phyloP scores from a whole-genome alignment of 2,329 filamentous ascomycete species.

The Mycogone perniciosa region DNA sequence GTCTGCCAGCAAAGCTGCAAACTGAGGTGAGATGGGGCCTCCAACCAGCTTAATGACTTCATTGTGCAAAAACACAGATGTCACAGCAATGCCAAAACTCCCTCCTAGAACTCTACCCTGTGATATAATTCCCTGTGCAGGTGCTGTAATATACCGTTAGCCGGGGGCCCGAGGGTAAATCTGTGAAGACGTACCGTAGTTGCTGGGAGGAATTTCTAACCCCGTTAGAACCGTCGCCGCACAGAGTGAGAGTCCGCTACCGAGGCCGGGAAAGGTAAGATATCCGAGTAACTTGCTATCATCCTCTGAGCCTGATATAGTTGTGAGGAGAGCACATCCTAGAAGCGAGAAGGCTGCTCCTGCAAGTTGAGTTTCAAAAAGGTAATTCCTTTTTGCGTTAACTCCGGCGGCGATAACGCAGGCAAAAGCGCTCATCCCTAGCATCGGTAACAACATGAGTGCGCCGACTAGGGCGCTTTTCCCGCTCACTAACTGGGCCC shows the following conservation, averaged over 20 bases:
- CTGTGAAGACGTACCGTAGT: constrained; percentile 35
- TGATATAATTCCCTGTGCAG: constrained; percentile 46
- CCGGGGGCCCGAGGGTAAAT: background rate
- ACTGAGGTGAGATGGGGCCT: constrained; percentile 20
- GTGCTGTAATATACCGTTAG: constrained; percentile 26
- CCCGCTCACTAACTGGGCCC: background rate
- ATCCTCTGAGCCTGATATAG: constrained; percentile 23
- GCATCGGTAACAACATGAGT: background rate
- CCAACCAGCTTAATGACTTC: constrained; percentile 23
- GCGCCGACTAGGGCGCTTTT: background rate
- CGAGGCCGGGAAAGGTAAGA: constrained; percentile 43
- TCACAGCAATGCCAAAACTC: constrained; percentile 48
- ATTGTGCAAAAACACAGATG: constrained; percentile 39
- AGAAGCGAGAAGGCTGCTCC: constrained; percentile 38
- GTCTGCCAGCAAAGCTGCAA: constrained; percentile 22
- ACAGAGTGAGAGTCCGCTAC: constrained; percentile 43
- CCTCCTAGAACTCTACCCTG: constrained; percentile 47
- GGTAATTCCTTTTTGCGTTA: background rate
- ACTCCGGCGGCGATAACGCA: background rate
- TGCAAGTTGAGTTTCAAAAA: constrained; percentile 4
- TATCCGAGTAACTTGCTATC: constrained; percentile 43
- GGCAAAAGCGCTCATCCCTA: background rate
- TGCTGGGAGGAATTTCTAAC: constrained; percentile 35
- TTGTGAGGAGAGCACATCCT: constrained; percentile 42
- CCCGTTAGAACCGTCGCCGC: constrained; percentile 40